phyloP scores from a whole-genome alignment of 257 asterid species.

The Asclepias syriaca region DNA sequence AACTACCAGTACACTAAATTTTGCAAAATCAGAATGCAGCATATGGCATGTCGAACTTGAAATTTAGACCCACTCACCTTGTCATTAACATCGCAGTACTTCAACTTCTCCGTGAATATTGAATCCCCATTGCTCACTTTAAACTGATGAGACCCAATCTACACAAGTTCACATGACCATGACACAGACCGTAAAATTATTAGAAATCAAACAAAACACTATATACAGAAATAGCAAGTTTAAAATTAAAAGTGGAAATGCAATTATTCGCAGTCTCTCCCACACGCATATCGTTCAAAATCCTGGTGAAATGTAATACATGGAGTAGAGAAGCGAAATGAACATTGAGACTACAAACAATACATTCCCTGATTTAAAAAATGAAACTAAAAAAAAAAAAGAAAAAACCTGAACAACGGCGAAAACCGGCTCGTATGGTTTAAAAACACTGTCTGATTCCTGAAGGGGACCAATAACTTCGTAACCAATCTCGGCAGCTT shows the following conservation, averaged over 20 bases:
- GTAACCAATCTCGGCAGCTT: constrained; percentile 70
- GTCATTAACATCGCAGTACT: constrained; percentile 82
- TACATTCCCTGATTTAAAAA: neutral
- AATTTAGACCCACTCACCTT: constrained; percentile 46
- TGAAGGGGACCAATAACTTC: constrained; percentile 61
- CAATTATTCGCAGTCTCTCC: neutral
- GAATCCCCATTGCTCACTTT: constrained; percentile 87
- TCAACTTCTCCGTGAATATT: constrained; percentile 71
- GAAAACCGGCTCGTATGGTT: constrained; percentile 61
- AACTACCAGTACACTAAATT: neutral
- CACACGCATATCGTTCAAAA: neutral
- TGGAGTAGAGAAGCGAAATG: neutral
- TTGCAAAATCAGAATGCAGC: neutral
- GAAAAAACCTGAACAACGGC: constrained; percentile 73
- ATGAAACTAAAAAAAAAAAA: neutral
- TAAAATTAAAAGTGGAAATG: neutral
- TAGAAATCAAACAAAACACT: neutral
- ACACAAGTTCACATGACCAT: constrained; percentile 11
- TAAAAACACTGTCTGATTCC: constrained; percentile 52
- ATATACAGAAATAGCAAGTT: neutral
- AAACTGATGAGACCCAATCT: constrained; percentile 97
- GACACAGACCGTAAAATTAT: neutral
- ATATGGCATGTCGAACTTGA: neutral
- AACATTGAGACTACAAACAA: neutral
- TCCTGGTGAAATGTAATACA: neutral